phyloP scores from a whole-genome alignment of 192 early-diverging fungal genomes.

The Haplosporangium gracile region DNA sequence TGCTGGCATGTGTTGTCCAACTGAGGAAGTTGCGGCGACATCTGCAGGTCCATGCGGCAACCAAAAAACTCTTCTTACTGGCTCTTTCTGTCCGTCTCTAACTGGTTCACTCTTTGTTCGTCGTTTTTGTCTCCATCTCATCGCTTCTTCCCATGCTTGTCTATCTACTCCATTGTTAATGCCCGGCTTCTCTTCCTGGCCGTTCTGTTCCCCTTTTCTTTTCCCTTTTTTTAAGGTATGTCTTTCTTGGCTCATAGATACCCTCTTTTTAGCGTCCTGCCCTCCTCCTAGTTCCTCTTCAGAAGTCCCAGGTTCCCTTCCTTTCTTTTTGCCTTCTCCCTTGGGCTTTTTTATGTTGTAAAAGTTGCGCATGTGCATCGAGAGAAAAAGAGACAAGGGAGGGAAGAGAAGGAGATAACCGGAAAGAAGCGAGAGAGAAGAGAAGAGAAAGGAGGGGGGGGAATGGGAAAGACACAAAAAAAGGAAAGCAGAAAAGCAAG shows the following conservation, averaged over 20 bases:
- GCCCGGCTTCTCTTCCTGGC: no score
- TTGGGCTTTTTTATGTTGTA: background rate
- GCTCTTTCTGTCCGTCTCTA: background rate
- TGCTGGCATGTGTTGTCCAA: background rate
- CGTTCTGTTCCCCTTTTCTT: background rate
- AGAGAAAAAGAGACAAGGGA: background rate
- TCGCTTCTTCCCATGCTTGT: background rate
- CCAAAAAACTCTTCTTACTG: background rate
- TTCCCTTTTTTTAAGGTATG: background rate
- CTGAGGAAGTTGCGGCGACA: background rate
- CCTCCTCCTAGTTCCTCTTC: background rate
- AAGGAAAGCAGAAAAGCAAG: background rate
- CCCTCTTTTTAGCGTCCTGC: background rate
- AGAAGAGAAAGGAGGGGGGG: background rate
- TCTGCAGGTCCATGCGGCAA: constrained; percentile 3
- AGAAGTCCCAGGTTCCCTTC: background rate
- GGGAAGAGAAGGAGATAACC: background rate
- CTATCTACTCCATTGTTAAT: background rate
- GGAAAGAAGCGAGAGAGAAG: background rate
- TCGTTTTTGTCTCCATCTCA: background rate
- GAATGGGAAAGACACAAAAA: no score
- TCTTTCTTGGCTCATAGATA: background rate
- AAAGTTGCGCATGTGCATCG: background rate
- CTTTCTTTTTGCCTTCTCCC: background rate
- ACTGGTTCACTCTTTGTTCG: background rate